Conservation (phyloP, 805 yeast species). For the Monosporozyma unispora region DNA sequence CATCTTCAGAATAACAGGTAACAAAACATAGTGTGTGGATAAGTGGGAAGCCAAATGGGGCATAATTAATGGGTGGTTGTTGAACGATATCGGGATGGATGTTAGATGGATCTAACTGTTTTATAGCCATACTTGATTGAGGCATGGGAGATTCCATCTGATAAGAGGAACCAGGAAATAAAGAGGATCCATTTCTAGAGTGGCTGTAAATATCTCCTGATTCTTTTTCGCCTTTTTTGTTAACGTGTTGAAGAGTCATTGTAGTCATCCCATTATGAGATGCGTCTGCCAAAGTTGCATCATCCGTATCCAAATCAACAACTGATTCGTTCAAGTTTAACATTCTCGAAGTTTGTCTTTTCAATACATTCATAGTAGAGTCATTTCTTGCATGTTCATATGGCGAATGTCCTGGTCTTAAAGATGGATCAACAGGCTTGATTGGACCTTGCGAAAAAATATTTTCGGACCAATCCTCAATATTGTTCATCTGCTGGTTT, state of each 20-base stretch:
- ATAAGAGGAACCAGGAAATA: slow-evolving; percentile 6
- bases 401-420: slow-evolving; percentile 37
- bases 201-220: not conserved
- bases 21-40: slow-evolving; percentile 67
- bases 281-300: not conserved
- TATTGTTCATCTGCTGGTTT: slow-evolving; percentile 52
- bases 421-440: slow-evolving; percentile 41
- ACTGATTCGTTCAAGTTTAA: slow-evolving; percentile 10
- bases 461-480: slow-evolving; percentile 83
- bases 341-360: slow-evolving; percentile 31
- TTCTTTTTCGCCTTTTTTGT: slow-evolving; percentile 6
- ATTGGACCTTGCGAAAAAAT: slow-evolving; percentile 44
- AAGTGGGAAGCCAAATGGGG: slow-evolving; percentile 78
- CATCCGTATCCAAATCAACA: slow-evolving; percentile 5
- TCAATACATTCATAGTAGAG: slow-evolving; percentile 30
- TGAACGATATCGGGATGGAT: slow-evolving; percentile 76
- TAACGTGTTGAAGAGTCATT: slow-evolving; percentile 56
- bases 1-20: slow-evolving; percentile 93
- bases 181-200: slow-evolving; percentile 8
- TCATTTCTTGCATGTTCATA: slow-evolving; percentile 1
- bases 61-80: slow-evolving; percentile 83
- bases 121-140: slow-evolving; percentile 18
- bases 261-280: slow-evolving; percentile 35
- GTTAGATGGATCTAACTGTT: slow-evolving; percentile 46
- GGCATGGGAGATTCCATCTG: slow-evolving; percentile 4